Percentiles rank a stretch among this genome's conserved stretches.
Evolutionary conservation across 306 rosid genomes (phyloP).

Genomic region (Quercus wislizeni): DNA sequence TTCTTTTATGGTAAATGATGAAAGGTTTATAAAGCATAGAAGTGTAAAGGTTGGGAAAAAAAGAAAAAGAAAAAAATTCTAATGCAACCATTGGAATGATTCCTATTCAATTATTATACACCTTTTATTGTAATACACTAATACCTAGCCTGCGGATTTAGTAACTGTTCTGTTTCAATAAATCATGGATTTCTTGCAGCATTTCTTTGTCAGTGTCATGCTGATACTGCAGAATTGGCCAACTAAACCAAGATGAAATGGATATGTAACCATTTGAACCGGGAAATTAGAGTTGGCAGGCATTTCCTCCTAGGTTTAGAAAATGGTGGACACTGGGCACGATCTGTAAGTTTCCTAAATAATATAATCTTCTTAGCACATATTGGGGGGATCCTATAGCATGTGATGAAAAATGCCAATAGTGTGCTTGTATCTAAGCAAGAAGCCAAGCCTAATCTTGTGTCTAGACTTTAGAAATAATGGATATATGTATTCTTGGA

Average conservation of each 20-base stretch:
- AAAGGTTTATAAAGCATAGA: too few relatives aligned
- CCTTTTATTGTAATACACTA: not conserved
- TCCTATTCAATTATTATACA: not conserved
- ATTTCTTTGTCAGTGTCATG: too few relatives aligned
- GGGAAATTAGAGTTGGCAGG: not conserved
- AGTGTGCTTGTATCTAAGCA: too few relatives aligned
- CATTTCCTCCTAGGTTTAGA: not conserved
- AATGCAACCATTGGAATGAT: not conserved
- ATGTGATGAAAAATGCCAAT: too few relatives aligned
- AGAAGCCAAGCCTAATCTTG: too few relatives aligned
- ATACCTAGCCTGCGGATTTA: conserved; percentile 1
- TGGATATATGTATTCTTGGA: not conserved
- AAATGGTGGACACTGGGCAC: not conserved
- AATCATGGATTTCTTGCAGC: conserved; percentile 7
- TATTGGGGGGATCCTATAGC: not conserved
- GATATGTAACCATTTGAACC: not conserved
- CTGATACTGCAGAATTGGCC: too few relatives aligned
- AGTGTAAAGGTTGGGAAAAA: too few relatives aligned
- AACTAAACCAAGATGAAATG: too few relatives aligned
- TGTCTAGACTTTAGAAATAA: too few relatives aligned
- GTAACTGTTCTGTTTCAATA: not conserved
- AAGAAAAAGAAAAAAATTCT: too few relatives aligned
- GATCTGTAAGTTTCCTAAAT: not conserved
- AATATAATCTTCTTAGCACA: not conserved
- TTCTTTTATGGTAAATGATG: not conserved